Percentiles rank a stretch among this genome's conserved stretches.
Evolutionary conservation across 805 yeast species (phyloP).

Genomic region (Schwanniomyces vanrijiae): DNA sequence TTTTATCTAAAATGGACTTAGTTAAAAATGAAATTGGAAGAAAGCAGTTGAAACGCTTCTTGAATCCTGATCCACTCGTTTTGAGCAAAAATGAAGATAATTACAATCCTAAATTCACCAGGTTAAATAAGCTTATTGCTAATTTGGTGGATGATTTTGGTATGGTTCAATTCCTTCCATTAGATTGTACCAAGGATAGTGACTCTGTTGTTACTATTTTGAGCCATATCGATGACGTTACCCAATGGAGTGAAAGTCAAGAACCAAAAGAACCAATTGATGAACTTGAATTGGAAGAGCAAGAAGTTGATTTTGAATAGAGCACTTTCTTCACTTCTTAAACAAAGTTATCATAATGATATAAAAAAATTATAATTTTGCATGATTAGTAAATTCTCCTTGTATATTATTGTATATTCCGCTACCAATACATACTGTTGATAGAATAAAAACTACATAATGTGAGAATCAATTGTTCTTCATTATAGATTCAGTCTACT

Average conservation of each 20-base stretch:
- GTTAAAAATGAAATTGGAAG: conserved; percentile 75
- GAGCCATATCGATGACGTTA: conserved; percentile 91
- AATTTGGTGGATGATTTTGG: conserved; percentile 95
- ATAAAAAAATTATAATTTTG: not conserved
- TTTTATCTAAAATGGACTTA: conserved; percentile 83
- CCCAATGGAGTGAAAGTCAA: conserved; percentile 96
- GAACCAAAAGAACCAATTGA: conserved; percentile 97
- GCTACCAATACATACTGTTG: not conserved
- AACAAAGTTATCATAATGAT: not conserved
- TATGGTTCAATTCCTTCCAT: conserved; percentile 95
- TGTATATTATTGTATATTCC: not conserved
- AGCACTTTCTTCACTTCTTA: not conserved
- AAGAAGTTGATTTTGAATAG: conserved; percentile 21
- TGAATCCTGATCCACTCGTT: conserved; percentile 89
- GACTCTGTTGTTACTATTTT: conserved; percentile 79
- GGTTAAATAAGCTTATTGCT: conserved; percentile 79
- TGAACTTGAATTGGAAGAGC: conserved; percentile 63
- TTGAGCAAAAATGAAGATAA: conserved; percentile 52
- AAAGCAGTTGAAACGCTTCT: conserved; percentile 75
- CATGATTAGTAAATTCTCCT: not conserved
- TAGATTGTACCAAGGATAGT: conserved; percentile 68
- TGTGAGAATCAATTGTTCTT: no score
- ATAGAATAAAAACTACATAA: not conserved
- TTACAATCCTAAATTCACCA: conserved; percentile 59
- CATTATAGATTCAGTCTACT: no score